These are phyloP conservation scores for Pseudocercospora musae DNA, from an alignment of 2,329 filamentous ascomycete genomes.

Conservation along the genomic window DNA sequence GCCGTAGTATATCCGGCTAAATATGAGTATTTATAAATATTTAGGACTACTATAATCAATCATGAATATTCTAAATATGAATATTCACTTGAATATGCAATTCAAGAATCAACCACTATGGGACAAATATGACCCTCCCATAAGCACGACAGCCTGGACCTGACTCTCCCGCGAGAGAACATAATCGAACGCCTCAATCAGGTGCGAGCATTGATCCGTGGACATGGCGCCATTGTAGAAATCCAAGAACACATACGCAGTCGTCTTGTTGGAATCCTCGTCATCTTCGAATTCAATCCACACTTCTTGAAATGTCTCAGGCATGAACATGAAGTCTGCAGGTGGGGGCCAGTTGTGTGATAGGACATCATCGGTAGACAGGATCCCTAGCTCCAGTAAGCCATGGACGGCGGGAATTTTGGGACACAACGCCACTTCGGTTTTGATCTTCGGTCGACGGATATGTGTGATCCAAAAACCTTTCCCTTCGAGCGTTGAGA, in stretches of 20 bases:
- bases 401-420: constrained; percentile 41
- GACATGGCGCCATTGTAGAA: constrained; percentile 48
- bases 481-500: constrained; percentile 40
- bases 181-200: constrained; percentile 39
- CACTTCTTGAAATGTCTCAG: constrained; percentile 41
- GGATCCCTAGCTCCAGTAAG: constrained; percentile 36
- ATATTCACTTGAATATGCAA: no score
- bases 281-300: constrained; percentile 39
- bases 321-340: constrained; percentile 32
- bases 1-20: no score
- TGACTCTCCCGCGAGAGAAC: constrained; percentile 33
- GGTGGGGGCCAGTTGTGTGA: constrained; percentile 20
- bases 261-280: constrained; percentile 25
- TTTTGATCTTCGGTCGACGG: constrained; percentile 39
- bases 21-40: no score
- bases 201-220: constrained; percentile 39
- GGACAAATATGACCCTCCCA: constrained; percentile 45
- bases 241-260: constrained; percentile 44
- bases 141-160: constrained; percentile 39
- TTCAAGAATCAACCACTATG: no score
- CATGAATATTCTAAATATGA: no score
- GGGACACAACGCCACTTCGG: constrained; percentile 41
- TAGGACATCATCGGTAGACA: constrained; percentile 24
- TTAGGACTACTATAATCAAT: no score
- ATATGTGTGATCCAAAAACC: constrained; percentile 45